Conservation (phyloP, 768 basidiomycete genomes). For the Naganishia randhawae region DNA sequence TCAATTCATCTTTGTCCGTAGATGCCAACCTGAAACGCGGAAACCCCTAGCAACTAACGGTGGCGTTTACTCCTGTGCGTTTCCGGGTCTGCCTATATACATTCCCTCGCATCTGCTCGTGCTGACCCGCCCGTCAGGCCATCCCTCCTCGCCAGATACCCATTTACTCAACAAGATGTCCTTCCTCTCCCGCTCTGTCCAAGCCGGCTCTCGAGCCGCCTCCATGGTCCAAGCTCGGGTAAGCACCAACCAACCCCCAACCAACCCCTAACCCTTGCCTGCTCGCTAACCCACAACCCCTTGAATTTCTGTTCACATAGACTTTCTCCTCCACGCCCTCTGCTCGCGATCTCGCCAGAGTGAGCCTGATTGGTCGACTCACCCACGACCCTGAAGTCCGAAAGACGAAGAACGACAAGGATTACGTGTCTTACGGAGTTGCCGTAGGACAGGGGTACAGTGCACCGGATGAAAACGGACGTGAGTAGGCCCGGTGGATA, state of each 20-base stretch:
- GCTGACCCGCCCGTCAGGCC: background rate
- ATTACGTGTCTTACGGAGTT: slow-evolving; percentile 2
- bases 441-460: slow-evolving; percentile 1
- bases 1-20: too few relatives aligned
- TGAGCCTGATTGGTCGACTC: slow-evolving; percentile 18
- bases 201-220: slow-evolving; percentile 13
- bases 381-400: slow-evolving; percentile 11
- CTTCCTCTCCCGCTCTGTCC: slow-evolving; percentile 18
- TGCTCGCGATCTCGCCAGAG: slow-evolving; percentile 7
- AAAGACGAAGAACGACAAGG: slow-evolving; percentile 18
- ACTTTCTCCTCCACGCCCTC: slow-evolving; percentile 14
- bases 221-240: slow-evolving; percentile 19
- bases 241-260: background rate
- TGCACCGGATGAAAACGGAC: slow-evolving; percentile 11
- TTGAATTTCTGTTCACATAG: background rate
- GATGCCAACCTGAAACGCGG: background rate
- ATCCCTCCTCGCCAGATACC: background rate
- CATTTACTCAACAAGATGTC: slow-evolving; percentile 10
- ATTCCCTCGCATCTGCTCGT: background rate
- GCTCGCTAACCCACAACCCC: background rate
- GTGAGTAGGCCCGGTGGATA: background rate
- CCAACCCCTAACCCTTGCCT: background rate
- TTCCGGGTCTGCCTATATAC: background rate
- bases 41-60: background rate
- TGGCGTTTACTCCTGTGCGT: background rate